A percentile compares a stretch with the other conserved stretches of the same genome.
Evolutionary conservation across 805 yeast genomes (phyloP).

Genomic region (Suhomyces faveliae): DNA sequence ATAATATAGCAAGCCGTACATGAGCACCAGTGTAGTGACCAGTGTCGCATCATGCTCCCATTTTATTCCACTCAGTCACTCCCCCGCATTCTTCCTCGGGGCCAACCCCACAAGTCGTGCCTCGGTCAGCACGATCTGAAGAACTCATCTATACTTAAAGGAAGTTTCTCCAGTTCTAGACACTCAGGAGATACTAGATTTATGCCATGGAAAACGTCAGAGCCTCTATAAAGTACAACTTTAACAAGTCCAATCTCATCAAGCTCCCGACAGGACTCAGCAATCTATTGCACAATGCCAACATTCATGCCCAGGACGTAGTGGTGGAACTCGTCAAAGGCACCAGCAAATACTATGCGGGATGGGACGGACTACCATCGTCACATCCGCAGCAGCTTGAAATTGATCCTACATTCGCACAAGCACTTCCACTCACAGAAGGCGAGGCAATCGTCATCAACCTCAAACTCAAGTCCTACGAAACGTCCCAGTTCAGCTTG

Average conservation of each 20-base stretch:
- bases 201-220: constrained; percentile 40
- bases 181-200: no score
- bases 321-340: constrained; percentile 45
- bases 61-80: no score
- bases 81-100: neutral
- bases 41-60: no score
- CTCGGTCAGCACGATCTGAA: constrained; percentile 6
- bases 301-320: constrained; percentile 57
- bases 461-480: constrained; percentile 49
- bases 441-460: constrained; percentile 37
- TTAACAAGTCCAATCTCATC: constrained; percentile 48
- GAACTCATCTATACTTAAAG: constrained; percentile 1
- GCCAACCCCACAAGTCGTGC: constrained; percentile 1
- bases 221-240: constrained; percentile 27
- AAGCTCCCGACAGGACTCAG: constrained; percentile 53
- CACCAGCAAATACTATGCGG: constrained; percentile 42
- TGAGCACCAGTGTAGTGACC: no score
- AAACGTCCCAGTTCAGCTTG: constrained; percentile 61
- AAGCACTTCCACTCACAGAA: constrained; percentile 46
- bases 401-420: constrained; percentile 68
- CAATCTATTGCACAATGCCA: constrained; percentile 47
- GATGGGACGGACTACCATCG: constrained; percentile 65
- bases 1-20: no score
- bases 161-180: no score
- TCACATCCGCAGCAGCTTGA: constrained; percentile 42